Evolutionary conservation across 768 basidiomycete genomes (phyloP), one percentile per base, ranked within the genome.

Genomic region (Amanita rubescens): DNA sequence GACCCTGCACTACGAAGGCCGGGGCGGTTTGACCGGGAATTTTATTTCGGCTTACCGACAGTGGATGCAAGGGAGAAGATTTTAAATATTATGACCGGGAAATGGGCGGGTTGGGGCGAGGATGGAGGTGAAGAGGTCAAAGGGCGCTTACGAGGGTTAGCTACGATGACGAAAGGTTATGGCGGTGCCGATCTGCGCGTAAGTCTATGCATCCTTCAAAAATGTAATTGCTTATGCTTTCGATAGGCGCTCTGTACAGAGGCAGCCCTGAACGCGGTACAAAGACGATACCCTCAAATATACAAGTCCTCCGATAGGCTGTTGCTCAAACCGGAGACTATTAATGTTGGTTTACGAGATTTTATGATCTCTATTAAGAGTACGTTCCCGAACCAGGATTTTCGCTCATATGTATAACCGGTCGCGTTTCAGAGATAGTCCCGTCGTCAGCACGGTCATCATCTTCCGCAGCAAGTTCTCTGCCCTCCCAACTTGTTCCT

Each of bases 351-450:
- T 32, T 74, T 96, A 47, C 77, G 90, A 37, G 96, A 99, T 66
- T 99, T 99, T 64, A 92, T 97, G 92, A 87, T 95, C 61, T 91
- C 95, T 1, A 82, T 96, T 53, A 93, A 96, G 69, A 95, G 95
- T 96, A 61, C 49, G 85, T 73, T 25, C 19, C 33, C n/a, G 51
- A 55, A 49, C 35, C n/a, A n/a, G n/a, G n/a, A 54, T 38, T 56
- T 35, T 32, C 24, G 44, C 14, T 24, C 52, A 49, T 6, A 15
- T 37, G 42, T 47, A 57, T 49, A 44, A 24, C 20, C 11, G 27
- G 24, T 62, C n/a, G 39, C 41, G 53, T 65, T 43, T 39, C 51
- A 97, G 95, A 94, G 65, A 76, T 98, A 25, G 86, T 97, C 0
- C 96, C 96, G 0, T 96, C 96, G 0, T 95, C 95, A 9, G 92